Percentiles rank a stretch among this genome's conserved stretches.
These are phyloP conservation scores for Dendrobium nobile DNA, from an alignment of 106 monocot species.

Conservation along the genomic window DNA sequence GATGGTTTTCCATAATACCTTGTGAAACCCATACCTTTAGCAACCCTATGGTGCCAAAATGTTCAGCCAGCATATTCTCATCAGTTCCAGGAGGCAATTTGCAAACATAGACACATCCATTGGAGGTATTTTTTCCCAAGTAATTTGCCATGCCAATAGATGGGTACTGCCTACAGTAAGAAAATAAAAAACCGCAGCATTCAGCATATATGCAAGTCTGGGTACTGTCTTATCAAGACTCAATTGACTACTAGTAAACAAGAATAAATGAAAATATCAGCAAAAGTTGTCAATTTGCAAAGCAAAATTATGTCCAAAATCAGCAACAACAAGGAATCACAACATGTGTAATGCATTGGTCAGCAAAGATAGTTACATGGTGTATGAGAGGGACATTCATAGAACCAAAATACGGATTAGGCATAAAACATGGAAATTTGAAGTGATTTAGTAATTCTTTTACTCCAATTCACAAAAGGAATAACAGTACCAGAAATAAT, in stretches of 20 bases:
- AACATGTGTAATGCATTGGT: not conserved
- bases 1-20: constrained; percentile 56
- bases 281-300: not conserved
- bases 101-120: constrained; percentile 86
- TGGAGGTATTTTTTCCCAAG: constrained; percentile 44
- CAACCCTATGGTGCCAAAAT: constrained; percentile 99
- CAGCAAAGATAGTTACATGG: not conserved
- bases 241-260: not conserved
- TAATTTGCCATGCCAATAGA: constrained; percentile 55
- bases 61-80: constrained; percentile 84
- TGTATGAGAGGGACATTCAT: not conserved
- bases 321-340: not conserved
- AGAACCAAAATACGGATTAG: not conserved
- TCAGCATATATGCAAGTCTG: not conserved
- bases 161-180: not conserved
- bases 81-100: constrained; percentile 89
- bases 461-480: not conserved
- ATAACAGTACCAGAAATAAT: not conserved
- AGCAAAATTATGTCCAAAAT: not conserved
- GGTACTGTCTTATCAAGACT: not conserved
- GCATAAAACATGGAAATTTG: not conserved
- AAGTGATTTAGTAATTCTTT: not conserved
- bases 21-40: constrained; percentile 82
- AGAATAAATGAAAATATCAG: not conserved
- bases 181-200: not conserved